Evolutionary conservation across 768 basidiomycete genomes (phyloP).

Genomic region (Leucocoprinus leucothites): DNA sequence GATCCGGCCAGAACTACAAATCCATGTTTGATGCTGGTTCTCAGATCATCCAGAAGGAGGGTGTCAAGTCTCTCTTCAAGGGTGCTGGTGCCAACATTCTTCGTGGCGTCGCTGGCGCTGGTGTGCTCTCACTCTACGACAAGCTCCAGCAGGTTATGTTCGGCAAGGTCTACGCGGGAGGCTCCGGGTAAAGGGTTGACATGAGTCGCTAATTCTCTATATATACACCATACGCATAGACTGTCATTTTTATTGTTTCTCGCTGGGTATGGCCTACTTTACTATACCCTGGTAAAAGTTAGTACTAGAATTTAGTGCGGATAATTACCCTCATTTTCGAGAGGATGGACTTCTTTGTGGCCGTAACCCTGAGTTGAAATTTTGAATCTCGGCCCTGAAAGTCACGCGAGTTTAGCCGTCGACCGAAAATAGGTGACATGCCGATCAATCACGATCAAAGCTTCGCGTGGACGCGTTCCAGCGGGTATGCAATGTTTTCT

Average conservation of each 20-base stretch:
- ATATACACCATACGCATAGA: slow-evolving; percentile 37
- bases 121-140: slow-evolving; percentile 99
- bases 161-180: slow-evolving; percentile 99
- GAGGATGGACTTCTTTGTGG: not conserved
- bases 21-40: slow-evolving; percentile 97
- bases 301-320: slow-evolving; percentile 14
- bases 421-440: not conserved
- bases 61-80: slow-evolving; percentile 95
- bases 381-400: not conserved
- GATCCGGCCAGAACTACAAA: slow-evolving; percentile 94
- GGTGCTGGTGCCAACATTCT: slow-evolving; percentile 95
- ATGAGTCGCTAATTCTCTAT: slow-evolving; percentile 17
- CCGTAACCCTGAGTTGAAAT: not conserved
- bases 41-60: slow-evolving; percentile 96
- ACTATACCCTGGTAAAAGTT: slow-evolving; percentile 14
- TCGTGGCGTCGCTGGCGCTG: slow-evolving; percentile 99
- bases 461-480: too few relatives aligned
- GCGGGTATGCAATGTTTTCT: slow-evolving; percentile 1
- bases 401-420: not conserved
- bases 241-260: slow-evolving; percentile 25
- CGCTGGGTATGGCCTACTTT: slow-evolving; percentile 14
- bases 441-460: not conserved
- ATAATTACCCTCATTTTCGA: slow-evolving; percentile 6
- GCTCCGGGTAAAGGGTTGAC: slow-evolving; percentile 17
- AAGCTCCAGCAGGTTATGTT: slow-evolving; percentile 95